phyloP scores from a whole-genome alignment of 2,329 filamentous ascomycete genomes.

The Keithomyces neogunnii region DNA sequence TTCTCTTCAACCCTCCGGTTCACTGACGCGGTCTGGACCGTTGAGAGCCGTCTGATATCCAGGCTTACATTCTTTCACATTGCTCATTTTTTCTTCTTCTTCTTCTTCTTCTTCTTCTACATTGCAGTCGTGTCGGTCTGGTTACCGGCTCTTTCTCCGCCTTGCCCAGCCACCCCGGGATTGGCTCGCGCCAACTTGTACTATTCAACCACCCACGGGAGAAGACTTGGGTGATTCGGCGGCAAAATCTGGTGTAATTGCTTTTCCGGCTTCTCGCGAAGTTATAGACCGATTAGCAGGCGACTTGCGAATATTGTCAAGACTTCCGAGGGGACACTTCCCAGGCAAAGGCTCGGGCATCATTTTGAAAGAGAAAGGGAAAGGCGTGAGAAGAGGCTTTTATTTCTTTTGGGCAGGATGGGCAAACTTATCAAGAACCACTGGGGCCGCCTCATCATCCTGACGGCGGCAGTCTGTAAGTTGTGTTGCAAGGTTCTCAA shows the following conservation, averaged over 20 bases:
- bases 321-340: neutral
- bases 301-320: neutral
- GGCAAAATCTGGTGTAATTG: neutral
- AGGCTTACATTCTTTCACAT: slow-evolving; percentile 32
- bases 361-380: slow-evolving; percentile 3
- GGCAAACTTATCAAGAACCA: slow-evolving; percentile 99
- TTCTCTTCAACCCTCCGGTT: slow-evolving; percentile 6
- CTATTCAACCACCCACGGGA: neutral
- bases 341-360: neutral
- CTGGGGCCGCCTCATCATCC: slow-evolving; percentile 88
- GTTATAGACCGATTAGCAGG: neutral
- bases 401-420: slow-evolving; percentile 46
- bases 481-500: slow-evolving; percentile 9
- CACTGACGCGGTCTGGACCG: slow-evolving; percentile 3
- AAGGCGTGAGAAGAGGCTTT: neutral
- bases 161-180: neutral
- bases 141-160: slow-evolving; percentile 34
- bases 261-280: neutral
- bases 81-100: slow-evolving; percentile 28
- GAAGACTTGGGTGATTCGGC: neutral
- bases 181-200: neutral
- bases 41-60: slow-evolving; percentile 12
- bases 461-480: slow-evolving; percentile 73
- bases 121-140: slow-evolving; percentile 38
- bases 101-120: slow-evolving; percentile 23